Conservation (phyloP, 345 rosid genomes). For the Salix koriyanagi region DNA sequence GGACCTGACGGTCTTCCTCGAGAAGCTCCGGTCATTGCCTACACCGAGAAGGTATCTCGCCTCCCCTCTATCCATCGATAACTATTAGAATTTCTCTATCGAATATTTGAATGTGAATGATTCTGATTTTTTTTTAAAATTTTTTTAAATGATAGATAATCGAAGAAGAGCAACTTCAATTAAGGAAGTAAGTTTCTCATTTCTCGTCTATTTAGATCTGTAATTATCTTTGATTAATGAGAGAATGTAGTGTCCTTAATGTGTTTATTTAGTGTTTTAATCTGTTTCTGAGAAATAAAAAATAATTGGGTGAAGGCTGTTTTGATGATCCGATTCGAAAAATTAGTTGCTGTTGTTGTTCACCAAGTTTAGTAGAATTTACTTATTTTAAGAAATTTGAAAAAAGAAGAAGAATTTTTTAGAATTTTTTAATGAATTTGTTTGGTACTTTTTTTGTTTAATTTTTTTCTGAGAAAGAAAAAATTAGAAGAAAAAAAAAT, state of each 20-base stretch:
- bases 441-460: not conserved
- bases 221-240: not conserved
- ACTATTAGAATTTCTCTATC: constrained; percentile 4
- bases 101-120: not conserved
- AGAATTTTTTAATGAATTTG: too few relatives aligned
- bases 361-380: not conserved
- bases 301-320: not conserved
- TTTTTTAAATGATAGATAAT: constrained; percentile 47
- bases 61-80: not conserved
- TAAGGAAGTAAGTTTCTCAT: constrained; percentile 51
- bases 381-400: too few relatives aligned
- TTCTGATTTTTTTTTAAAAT: not conserved
- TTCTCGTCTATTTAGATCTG: not conserved
- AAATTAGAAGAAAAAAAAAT: too few relatives aligned
- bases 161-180: constrained; percentile 79
- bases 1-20: constrained; percentile 84
- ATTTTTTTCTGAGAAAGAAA: not conserved
- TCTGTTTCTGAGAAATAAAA: not conserved
- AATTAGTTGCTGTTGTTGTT: not conserved
- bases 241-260: not conserved
- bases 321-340: not conserved
- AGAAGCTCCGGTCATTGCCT: constrained; percentile 84
- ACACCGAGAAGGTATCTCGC: constrained; percentile 69
- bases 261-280: not conserved
- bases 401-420: too few relatives aligned